Conservation (phyloP, 1,284 basidiomycete species). For the Naganishia liquefaciens region DNA sequence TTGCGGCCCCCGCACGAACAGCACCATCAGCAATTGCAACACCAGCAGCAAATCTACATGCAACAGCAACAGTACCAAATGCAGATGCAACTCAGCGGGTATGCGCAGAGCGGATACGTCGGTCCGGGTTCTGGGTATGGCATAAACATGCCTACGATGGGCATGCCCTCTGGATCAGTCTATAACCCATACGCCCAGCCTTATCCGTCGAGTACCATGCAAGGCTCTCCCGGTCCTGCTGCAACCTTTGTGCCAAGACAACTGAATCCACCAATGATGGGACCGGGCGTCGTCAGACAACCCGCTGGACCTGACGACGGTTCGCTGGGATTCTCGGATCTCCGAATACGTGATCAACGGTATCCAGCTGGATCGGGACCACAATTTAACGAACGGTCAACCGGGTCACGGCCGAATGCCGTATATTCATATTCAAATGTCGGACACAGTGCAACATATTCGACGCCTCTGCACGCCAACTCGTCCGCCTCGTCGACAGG, state of each 20-base stretch:
- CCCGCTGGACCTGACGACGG: constrained; percentile 23
- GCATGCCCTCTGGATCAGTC: neutral
- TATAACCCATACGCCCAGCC: constrained; percentile 5
- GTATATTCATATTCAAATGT: constrained; percentile 3
- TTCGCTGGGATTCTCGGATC: constrained; percentile 15
- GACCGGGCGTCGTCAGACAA: constrained; percentile 7
- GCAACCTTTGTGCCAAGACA: neutral
- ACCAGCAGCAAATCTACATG: constrained; percentile 15
- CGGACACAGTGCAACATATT: neutral
- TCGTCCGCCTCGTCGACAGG: no score
- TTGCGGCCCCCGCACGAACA: constrained; percentile 27
- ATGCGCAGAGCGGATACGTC: constrained; percentile 24
- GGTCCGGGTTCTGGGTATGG: constrained; percentile 9
- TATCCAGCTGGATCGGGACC: neutral
- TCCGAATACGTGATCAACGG: constrained; percentile 19
- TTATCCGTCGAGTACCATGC: neutral
- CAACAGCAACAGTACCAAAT: constrained; percentile 27
- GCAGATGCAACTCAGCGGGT: constrained; percentile 23
- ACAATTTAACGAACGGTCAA: neutral
- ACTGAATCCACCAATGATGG: constrained; percentile 1
- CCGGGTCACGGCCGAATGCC: neutral
- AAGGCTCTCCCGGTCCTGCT: neutral
- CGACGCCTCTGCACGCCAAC: neutral
- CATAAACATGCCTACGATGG: neutral
- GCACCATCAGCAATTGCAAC: constrained; percentile 11